Base-by-base conservation (phyloP, 1,284 basidiomycete species). In the Ustilago loliicola region DNA sequence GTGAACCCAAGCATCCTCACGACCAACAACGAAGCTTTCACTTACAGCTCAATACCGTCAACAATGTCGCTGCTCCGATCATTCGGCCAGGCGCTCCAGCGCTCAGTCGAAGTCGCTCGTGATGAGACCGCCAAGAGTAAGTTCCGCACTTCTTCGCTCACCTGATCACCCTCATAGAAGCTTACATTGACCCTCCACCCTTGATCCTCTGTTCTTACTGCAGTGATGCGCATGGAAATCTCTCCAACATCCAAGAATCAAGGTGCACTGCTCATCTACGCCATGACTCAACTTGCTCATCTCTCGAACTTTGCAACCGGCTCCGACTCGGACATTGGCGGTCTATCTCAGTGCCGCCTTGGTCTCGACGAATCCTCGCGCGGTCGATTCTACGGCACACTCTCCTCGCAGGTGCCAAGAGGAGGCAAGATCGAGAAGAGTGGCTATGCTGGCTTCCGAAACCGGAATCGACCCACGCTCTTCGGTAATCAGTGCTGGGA, bases 401-500 rank as follows among this genome's bases (percentile, higher is more conserved):
- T 87, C 19, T 81, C 78, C 25, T 83, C 87, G 10, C 80, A 83
- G 34, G 84, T 89, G 0, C 84, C 85, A 1, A 66, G 84, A 34
- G 80, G 77, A 25, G 78, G 78, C 45, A 74, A 76, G 58, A 79
- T 85, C 36, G 87, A 88, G 52, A 76, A 88, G 52, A 88, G 87
- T 13, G 89, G 88, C 0, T 89, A 89, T 72, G 93, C 94, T 36
- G 94, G 93, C 6, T 93, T 96, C 86, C 88, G 93, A 67, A 95
- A 92, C 85, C 92, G 91, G 85, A 83, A 84, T 66, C 83, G 88
- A 23, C 87, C 87, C 11, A 92, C 93, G 19, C 82, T 96, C 34
- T 95, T 96, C 74, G 94, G 95, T 23, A 91, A 93, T 70, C 87
- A 93, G 66, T 90, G 89, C 3, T 93, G 95, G 85, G 93, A 96